phyloP scores from a whole-genome alignment of 2,329 filamentous ascomycete species.

The Trichoderma guizhouense region DNA sequence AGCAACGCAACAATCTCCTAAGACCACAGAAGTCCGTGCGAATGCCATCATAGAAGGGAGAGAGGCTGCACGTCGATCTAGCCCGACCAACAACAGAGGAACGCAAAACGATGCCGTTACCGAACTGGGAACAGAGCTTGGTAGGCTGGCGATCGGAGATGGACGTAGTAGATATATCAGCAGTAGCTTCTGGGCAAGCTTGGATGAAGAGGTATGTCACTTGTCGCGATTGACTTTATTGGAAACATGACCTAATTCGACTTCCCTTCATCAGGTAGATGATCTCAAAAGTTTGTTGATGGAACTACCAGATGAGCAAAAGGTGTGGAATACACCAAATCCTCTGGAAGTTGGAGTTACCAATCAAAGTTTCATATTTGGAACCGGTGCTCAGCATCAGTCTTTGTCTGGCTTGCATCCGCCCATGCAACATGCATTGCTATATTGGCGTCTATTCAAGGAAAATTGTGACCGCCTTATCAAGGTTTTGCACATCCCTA shows the following conservation, averaged over 20 bases:
- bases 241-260: neutral
- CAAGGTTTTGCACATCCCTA: neutral
- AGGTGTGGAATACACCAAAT: neutral
- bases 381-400: neutral
- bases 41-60: neutral
- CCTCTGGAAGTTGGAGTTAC: neutral
- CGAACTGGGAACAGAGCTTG: slow-evolving; percentile 1
- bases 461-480: neutral
- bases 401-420: neutral
- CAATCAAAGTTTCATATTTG: neutral
- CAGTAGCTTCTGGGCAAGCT: neutral
- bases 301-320: neutral
- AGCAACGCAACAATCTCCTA: neutral
- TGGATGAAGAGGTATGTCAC: neutral
- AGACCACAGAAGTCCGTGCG: neutral
- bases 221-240: neutral
- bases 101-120: neutral
- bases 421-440: neutral
- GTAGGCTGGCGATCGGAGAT: neutral
- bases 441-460: neutral
- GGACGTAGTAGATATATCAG: neutral
- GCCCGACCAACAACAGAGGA: neutral
- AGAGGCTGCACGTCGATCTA: neutral
- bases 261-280: neutral
- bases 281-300: neutral